Percentiles rank a stretch among this genome's conserved stretches.
Conservation (phyloP, 1,284 basidiomycete species). For the Salmacisia buchloeana region DNA sequence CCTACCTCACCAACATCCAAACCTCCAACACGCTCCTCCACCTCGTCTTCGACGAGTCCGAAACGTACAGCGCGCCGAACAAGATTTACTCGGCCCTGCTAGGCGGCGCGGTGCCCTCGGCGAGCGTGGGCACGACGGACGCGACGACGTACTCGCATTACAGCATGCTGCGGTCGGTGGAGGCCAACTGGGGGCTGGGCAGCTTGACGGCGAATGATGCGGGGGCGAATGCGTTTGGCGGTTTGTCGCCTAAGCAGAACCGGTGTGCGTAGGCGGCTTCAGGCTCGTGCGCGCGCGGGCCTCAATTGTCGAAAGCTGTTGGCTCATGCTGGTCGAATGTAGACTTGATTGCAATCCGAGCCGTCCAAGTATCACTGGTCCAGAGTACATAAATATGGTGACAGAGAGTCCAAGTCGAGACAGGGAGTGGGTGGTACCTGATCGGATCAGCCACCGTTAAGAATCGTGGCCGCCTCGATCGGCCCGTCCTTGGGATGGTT, state of each 20-base stretch:
- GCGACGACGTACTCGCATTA: constrained; percentile 9
- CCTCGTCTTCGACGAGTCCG: constrained; percentile 12
- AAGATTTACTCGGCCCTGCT: constrained; percentile 8
- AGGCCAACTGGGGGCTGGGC: constrained; percentile 11
- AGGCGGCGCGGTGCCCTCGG: constrained; percentile 9
- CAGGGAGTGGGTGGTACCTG: too few species aligned
- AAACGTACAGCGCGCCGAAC: constrained; percentile 8
- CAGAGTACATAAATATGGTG: too few species aligned
- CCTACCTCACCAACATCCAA: not conserved
- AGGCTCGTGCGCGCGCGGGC: not conserved
- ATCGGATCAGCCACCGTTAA: too few species aligned
- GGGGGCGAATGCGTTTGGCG: not conserved
- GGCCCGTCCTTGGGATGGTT: constrained; percentile 24
- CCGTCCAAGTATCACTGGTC: too few species aligned
- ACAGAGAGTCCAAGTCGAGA: too few species aligned
- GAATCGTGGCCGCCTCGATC: constrained; percentile 44
- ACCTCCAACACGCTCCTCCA: constrained; percentile 12
- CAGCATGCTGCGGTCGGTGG: constrained; percentile 9
- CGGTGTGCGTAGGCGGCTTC: not conserved
- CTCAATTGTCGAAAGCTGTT: not conserved
- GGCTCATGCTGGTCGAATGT: too few species aligned
- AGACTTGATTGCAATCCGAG: too few species aligned
- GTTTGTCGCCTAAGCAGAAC: not conserved
- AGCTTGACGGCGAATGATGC: not conserved
- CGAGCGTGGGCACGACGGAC: constrained; percentile 8